A percentile compares a stretch with the other conserved stretches of the same genome.
Evolutionary conservation across 768 basidiomycete species (phyloP).

Genomic region (Hericium coralloides): DNA sequence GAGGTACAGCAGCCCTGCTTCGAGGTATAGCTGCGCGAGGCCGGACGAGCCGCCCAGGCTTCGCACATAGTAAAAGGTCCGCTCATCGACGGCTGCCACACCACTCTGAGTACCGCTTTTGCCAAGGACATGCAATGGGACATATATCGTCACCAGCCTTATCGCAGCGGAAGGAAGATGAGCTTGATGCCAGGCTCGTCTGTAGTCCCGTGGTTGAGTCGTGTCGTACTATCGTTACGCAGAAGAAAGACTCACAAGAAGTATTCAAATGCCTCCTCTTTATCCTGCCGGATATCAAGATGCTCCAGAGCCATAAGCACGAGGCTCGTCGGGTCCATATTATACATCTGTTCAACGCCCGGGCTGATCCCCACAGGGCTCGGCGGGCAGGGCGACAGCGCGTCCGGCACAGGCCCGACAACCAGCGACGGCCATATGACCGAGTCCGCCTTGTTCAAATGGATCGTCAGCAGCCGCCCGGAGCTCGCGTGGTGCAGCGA

Average conservation of each 20-base stretch:
- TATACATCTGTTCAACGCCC: conserved; percentile 53
- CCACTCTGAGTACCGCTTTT: conserved; percentile 5
- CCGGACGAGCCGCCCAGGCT: conserved; percentile 59
- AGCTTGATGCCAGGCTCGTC: conserved; percentile 77
- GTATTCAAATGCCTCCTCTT: conserved; percentile 73
- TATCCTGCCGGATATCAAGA: conserved; percentile 66
- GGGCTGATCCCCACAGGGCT: conserved; percentile 46
- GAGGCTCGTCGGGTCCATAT: conserved; percentile 82
- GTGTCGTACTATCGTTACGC: not conserved
- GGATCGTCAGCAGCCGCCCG: conserved; percentile 66
- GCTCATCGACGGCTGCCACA: conserved; percentile 39
- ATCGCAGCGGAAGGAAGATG: conserved; percentile 70
- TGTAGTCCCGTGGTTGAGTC: conserved; percentile 18
- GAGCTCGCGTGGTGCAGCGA: conserved; percentile 49
- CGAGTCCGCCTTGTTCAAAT: conserved; percentile 72
- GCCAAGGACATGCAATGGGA: conserved; percentile 42
- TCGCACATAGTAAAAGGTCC: conserved; percentile 50
- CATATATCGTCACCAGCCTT: conserved; percentile 67
- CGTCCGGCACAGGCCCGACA: conserved; percentile 59
- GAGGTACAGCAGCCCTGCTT: conserved; percentile 72
- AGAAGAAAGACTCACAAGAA: conserved; percentile 48
- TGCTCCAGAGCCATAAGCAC: conserved; percentile 63
- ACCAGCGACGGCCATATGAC: conserved; percentile 80
- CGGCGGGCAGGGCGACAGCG: conserved; percentile 42
- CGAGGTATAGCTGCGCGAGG: conserved; percentile 67